Base-by-base conservation (phyloP, 306 rosid species). In the Styphnolobium japonicum region DNA sequence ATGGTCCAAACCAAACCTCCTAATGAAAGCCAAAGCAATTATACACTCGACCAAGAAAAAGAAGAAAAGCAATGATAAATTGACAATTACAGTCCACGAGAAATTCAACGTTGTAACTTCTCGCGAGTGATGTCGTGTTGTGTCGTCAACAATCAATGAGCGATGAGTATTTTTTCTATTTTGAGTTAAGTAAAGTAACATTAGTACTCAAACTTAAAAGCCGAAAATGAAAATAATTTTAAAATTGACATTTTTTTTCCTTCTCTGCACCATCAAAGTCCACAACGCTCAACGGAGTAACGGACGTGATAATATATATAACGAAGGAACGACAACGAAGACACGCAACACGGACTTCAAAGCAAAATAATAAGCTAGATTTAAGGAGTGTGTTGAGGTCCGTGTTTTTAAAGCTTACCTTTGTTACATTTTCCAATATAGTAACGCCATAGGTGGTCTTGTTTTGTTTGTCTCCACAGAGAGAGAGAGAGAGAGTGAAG, bases 381-480 rank as follows among this genome's bases (percentile, higher is more conserved):
- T 88, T 84, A 85, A 89, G 84, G 86, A 83, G 42, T 22, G 57
- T 39, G 56, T 81, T 88, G 55, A 82, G 85, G 88, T 88, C 94
- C 97, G 94, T 4, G 60, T 51, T 71, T 76, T 82, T 83, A 53
- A 56, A 78, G 67, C 72, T 73, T 46, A 14, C 71, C 10, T 49
- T 55, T 43, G 77, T 79, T 80, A 19, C 92, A 73, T 56, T 82
- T 89, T 80, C 86, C 88, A 63, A 81, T 36, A 80, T 22, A 78
- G 73, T 89, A 74, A 80, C 85, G 51, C 25, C 46, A n/a, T 27
- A 27, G 22, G 56, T 45, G 86, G 70, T 77, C 66, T 78, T 76
- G 78, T 85, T 85, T 85, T 77, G 34, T 75, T 87, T 78, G 81
- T 79, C 85, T 76, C 60, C 29, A 10, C 25, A 25, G 75, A 57